These are phyloP conservation scores for Colletotrichum horii DNA, from an alignment of 2,329 filamentous ascomycete genomes.

Conservation along the genomic window DNA sequence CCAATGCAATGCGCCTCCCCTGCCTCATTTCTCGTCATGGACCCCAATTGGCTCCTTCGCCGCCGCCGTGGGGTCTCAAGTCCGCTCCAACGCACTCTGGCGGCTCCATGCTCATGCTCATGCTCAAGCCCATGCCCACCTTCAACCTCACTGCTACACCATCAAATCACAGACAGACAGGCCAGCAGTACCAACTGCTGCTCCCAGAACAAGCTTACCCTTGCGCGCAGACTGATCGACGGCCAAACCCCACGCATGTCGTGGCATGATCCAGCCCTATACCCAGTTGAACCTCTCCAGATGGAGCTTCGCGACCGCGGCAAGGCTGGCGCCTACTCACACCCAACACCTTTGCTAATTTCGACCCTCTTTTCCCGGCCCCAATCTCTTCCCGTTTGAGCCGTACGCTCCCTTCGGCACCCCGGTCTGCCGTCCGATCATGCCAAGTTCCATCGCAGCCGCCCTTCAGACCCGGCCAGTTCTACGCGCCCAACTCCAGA, in stretches of 20 bases:
- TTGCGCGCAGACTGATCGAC: neutral
- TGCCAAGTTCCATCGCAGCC: conserved; percentile 21
- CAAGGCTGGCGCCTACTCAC: conserved; percentile 41
- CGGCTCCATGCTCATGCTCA: neutral
- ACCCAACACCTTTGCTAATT: conserved; percentile 34
- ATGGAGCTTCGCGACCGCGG: neutral
- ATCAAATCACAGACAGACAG: neutral
- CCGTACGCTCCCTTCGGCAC: neutral
- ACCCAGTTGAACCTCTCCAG: neutral
- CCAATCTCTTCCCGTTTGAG: conserved; percentile 10
- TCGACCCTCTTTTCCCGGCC: conserved; percentile 27
- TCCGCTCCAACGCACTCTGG: neutral
- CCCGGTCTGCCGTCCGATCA: conserved; percentile 16
- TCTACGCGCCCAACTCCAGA: conserved; percentile 54
- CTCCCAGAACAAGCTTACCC: neutral
- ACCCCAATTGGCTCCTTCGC: conserved; percentile 9
- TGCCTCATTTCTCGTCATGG: conserved; percentile 11
- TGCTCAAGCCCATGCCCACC: neutral
- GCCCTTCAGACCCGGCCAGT: conserved; percentile 28
- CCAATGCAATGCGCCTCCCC: conserved; percentile 10
- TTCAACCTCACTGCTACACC: neutral
- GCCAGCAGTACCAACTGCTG: neutral
- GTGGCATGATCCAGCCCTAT: conserved; percentile 14
- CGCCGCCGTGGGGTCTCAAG: neutral
- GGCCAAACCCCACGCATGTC: neutral